Conservation (phyloP, 2,329 filamentous ascomycete genomes). For the Knufia fluminis region DNA sequence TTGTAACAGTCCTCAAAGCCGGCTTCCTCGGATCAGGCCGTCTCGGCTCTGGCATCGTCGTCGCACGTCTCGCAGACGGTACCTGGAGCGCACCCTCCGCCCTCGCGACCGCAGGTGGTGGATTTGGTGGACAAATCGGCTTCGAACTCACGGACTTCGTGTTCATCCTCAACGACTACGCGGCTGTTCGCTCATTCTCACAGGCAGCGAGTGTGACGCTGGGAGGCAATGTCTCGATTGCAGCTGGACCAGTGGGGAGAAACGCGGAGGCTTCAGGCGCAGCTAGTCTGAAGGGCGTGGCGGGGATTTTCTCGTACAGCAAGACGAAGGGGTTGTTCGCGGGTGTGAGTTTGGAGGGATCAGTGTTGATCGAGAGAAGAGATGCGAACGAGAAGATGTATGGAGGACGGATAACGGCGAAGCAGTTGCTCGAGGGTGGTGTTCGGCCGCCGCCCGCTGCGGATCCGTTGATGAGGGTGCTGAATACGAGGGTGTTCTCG, state of each 20-base stretch:
- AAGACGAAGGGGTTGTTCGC: slow-evolving; percentile 97
- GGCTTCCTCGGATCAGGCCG: slow-evolving; percentile 43
- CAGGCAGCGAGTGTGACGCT: slow-evolving; percentile 86
- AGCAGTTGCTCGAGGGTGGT: slow-evolving; percentile 68
- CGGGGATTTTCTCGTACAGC: slow-evolving; percentile 91
- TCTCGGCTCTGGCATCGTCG: slow-evolving; percentile 42
- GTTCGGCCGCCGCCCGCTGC: slow-evolving; percentile 72
- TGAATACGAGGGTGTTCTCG: slow-evolving; percentile 77
- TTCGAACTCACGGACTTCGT: slow-evolving; percentile 61
- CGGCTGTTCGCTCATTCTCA: slow-evolving; percentile 85
- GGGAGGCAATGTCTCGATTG: slow-evolving; percentile 92
- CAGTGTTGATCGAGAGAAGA: slow-evolving; percentile 83
- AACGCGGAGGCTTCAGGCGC: slow-evolving; percentile 95
- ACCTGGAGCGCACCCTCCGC: slow-evolving; percentile 43
- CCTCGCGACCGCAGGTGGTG: slow-evolving; percentile 40
- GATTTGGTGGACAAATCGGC: slow-evolving; percentile 43
- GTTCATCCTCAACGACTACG: slow-evolving; percentile 90
- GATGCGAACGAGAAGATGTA: slow-evolving; percentile 98
- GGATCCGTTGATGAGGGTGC: slow-evolving; percentile 70
- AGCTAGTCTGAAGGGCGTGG: slow-evolving; percentile 78
- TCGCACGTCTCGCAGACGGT: slow-evolving; percentile 40
- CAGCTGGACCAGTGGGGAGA: slow-evolving; percentile 83
- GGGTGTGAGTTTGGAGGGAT: slow-evolving; percentile 88
- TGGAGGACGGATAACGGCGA: slow-evolving; percentile 68
- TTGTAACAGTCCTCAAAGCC: slow-evolving; percentile 42